Conservation (phyloP, 257 asterid genomes). For the Gentiana macrophylla region DNA sequence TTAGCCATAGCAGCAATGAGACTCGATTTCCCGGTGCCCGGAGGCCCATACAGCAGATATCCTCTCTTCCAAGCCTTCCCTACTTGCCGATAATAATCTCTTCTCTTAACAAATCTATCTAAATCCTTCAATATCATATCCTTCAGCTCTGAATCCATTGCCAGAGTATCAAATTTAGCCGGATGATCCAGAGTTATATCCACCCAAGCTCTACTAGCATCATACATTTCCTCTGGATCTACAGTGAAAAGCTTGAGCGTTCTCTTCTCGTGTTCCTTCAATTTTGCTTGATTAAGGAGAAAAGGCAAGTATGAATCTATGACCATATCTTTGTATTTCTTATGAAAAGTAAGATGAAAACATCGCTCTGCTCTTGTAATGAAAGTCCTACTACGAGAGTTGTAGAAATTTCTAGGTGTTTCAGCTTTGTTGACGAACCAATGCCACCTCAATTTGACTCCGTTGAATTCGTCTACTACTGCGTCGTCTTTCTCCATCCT, state of each 20-base stretch:
- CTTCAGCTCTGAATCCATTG: conserved; percentile 57
- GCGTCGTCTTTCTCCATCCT: conserved; percentile 38
- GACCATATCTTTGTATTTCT: conserved; percentile 21
- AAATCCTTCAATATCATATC: conserved; percentile 41
- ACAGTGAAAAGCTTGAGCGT: conserved; percentile 53
- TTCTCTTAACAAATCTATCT: conserved; percentile 65
- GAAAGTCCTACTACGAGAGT: conserved; percentile 28
- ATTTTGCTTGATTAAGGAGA: conserved; percentile 39
- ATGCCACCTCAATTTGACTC: conserved; percentile 41
- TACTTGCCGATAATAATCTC: conserved; percentile 57
- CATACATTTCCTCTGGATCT: conserved; percentile 41
- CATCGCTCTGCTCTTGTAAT: conserved; percentile 34
- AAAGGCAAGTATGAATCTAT: conserved; percentile 48
- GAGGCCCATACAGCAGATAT: conserved; percentile 73
- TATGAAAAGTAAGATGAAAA: conserved; percentile 50
- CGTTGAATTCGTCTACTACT: conserved; percentile 23
- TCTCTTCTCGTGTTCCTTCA: conserved; percentile 31
- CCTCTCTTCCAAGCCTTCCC: conserved; percentile 95
- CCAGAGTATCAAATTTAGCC: conserved; percentile 53
- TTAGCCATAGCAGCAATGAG: conserved; percentile 81
- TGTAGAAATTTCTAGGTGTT: conserved; percentile 12
- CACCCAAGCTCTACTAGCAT: conserved; percentile 53
- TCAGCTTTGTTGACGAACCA: conserved; percentile 24
- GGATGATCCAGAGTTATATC: conserved; percentile 63
- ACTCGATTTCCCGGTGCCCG: conserved; percentile 87